These are phyloP conservation scores for Paraurostyla sp. DNA, from an alignment of 73 alveolate species.

Conservation along the genomic window DNA sequence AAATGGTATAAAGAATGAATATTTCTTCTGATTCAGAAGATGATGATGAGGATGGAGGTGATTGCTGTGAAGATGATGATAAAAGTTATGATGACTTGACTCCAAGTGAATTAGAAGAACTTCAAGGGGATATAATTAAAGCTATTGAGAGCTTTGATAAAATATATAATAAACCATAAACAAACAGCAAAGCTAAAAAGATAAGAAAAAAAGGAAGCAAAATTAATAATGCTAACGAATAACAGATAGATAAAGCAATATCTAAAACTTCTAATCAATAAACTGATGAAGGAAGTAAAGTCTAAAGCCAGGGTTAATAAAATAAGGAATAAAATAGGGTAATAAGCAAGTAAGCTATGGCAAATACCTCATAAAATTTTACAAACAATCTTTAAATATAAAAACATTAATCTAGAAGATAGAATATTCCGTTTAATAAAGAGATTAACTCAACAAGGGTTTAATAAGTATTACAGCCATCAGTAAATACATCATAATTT, in stretches of 20 bases:
- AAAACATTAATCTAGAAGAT: neutral
- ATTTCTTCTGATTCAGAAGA: conserved; percentile 45
- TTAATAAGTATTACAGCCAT: too few species aligned
- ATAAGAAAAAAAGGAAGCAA: conserved; percentile 12
- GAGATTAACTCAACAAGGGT: too few species aligned
- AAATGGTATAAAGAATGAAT: neutral
- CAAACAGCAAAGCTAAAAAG: neutral
- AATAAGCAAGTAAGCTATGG: neutral
- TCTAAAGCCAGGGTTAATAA: neutral
- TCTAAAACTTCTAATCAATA: too few species aligned
- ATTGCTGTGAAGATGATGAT: conserved; percentile 39
- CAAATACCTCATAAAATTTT: neutral
- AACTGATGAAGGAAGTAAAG: neutral
- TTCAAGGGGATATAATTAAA: conserved; percentile 15
- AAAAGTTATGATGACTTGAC: conserved; percentile 51
- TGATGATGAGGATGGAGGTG: conserved; percentile 42
- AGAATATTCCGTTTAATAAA: neutral
- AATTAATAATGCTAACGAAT: neutral
- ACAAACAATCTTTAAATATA: neutral
- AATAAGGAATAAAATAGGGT: neutral
- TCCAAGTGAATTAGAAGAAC: conserved; percentile 46
- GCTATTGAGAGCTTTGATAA: conserved; percentile 54
- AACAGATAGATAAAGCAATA: neutral
- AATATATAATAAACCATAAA: conserved; percentile 25
- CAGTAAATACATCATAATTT: neutral